Conservation (phyloP, 2,329 filamentous ascomycete genomes). For the Claviceps sp. region DNA sequence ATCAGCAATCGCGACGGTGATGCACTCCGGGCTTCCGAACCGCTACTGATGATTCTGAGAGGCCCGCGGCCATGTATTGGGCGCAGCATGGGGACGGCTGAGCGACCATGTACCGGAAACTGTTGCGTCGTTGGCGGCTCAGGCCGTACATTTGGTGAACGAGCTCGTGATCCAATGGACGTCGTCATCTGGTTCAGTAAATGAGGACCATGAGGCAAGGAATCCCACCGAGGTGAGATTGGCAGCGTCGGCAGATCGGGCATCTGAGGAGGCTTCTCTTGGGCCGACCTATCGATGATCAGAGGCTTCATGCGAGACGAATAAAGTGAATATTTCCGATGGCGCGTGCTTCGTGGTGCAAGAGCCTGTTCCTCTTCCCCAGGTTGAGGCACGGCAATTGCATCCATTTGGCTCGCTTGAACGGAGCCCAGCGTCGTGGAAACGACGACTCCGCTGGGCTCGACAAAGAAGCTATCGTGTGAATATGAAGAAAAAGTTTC, state of each 20-base stretch:
- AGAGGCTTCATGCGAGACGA: slow-evolving; percentile 12
- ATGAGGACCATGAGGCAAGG: slow-evolving; percentile 17
- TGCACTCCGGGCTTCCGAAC: slow-evolving; percentile 14
- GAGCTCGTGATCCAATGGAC: background rate
- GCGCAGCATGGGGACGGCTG: slow-evolving; percentile 3
- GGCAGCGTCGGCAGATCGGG: slow-evolving; percentile 22
- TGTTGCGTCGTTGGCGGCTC: background rate
- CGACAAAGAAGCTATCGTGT: background rate
- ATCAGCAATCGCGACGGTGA: slow-evolving; percentile 18
- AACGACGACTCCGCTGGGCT: slow-evolving; percentile 7
- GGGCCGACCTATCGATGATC: background rate
- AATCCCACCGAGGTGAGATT: slow-evolving; percentile 33
- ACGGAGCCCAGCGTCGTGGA: slow-evolving; percentile 10
- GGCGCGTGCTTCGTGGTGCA: slow-evolving; percentile 6
- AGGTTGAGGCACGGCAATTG: slow-evolving; percentile 10
- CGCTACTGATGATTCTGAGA: slow-evolving; percentile 1
- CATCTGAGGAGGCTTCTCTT: slow-evolving; percentile 6
- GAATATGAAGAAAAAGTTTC: background rate
- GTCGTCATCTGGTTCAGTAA: slow-evolving; percentile 9
- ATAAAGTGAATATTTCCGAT: slow-evolving; percentile 12
- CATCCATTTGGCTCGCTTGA: slow-evolving; percentile 8
- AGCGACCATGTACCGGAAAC: background rate
- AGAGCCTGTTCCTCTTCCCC: slow-evolving; percentile 6
- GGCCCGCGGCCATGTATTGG: slow-evolving; percentile 8
- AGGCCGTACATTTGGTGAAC: slow-evolving; percentile 2